phyloP scores from a whole-genome alignment of 345 rosid species.

The Microthlaspi erraticum region DNA sequence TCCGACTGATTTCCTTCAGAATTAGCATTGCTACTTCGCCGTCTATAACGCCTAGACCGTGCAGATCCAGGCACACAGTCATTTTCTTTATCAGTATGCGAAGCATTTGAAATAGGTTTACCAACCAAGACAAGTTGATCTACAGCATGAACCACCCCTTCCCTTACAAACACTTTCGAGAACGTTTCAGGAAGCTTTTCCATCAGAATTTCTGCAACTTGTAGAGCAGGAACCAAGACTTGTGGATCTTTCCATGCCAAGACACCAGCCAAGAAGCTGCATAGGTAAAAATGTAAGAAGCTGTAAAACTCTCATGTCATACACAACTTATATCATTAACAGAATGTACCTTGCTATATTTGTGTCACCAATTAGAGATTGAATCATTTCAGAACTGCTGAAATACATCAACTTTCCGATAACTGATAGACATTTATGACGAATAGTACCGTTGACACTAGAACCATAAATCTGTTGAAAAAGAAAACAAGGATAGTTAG shows the following conservation, averaged over 20 bases:
- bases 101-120: constrained; percentile 55
- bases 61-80: constrained; percentile 73
- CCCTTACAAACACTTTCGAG: constrained; percentile 93
- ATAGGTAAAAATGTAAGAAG: constrained; percentile 35
- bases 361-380: constrained; percentile 76
- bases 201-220: constrained; percentile 96
- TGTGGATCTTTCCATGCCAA: constrained; percentile 99
- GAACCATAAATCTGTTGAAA: constrained; percentile 90
- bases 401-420: constrained; percentile 97
- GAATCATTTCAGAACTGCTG: constrained; percentile 89
- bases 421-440: constrained; percentile 95
- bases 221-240: constrained; percentile 95
- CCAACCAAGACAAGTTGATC: constrained; percentile 89
- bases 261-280: constrained; percentile 95
- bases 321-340: constrained; percentile 17
- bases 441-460: constrained; percentile 91
- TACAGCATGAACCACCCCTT: constrained; percentile 98
- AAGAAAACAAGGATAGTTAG: constrained; percentile 35
- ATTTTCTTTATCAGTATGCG: constrained; percentile 76
- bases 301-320: constrained; percentile 11
- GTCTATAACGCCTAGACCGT: constrained; percentile 90
- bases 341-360: constrained; percentile 84
- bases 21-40: constrained; percentile 71
- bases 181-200: constrained; percentile 97
- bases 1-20: constrained; percentile 69